phyloP scores from a whole-genome alignment of 2,329 filamentous ascomycete species.

The Orbilia javanica region DNA sequence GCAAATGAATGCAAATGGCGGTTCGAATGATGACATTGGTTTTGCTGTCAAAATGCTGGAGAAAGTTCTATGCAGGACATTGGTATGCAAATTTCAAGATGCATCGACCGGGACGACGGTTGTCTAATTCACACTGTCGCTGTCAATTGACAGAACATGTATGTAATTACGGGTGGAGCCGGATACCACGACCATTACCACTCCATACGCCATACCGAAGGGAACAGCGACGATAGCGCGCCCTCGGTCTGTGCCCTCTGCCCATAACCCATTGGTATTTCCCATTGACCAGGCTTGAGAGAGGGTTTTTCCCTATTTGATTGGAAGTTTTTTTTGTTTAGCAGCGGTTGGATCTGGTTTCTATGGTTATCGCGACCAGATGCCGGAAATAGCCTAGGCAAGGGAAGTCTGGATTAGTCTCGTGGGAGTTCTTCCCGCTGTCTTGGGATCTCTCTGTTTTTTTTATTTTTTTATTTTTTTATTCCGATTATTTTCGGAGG shows the following conservation, averaged over 20 bases:
- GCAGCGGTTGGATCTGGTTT: conserved; percentile 53
- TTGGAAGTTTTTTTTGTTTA: conserved; percentile 4
- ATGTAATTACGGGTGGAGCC: conserved; percentile 4
- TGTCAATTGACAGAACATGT: background rate
- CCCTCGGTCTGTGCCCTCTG: conserved; percentile 25
- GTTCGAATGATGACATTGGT: background rate
- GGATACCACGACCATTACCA: background rate
- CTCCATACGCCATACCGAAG: conserved; percentile 6
- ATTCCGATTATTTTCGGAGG: conserved; percentile 30
- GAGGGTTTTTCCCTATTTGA: conserved; percentile 1
- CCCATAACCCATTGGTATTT: background rate
- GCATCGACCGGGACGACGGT: conserved; percentile 28
- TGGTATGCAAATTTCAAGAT: conserved; percentile 23
- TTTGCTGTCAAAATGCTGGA: conserved; percentile 18
- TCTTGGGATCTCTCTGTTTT: conserved; percentile 15
- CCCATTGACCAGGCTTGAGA: background rate
- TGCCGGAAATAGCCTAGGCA: conserved; percentile 41
- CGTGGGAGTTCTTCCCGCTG: conserved; percentile 30
- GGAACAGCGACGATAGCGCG: background rate
- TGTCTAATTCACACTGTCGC: conserved; percentile 10
- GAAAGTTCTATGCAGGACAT: conserved; percentile 24
- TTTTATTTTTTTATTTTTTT: background rate
- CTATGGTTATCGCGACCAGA: conserved; percentile 56
- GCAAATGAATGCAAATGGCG: background rate
- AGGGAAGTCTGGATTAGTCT: conserved; percentile 10